Evolutionary conservation across 2,329 filamentous ascomycete genomes (phyloP).

Genomic region (Aspergillus vadensis): DNA sequence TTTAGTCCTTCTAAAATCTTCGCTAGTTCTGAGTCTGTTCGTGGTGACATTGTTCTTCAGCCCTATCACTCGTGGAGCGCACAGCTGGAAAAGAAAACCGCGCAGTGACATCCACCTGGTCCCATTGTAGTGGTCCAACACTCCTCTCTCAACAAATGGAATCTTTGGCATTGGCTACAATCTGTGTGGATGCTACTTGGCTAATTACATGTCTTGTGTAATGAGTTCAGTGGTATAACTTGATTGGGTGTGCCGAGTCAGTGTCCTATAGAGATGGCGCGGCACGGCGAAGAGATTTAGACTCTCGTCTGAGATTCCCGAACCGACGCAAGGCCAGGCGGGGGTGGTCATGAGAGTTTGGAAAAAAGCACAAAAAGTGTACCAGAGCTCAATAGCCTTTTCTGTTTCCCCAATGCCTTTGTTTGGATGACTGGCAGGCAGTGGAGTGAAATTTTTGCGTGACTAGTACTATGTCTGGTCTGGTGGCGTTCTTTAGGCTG

Average conservation of each 20-base stretch:
- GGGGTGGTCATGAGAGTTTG: not conserved
- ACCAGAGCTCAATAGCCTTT: not conserved
- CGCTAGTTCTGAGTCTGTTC: not conserved
- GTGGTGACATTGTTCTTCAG: not conserved
- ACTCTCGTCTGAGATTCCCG: not conserved
- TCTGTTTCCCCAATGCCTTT: not conserved
- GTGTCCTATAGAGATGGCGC: not conserved
- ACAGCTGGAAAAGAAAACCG: not conserved
- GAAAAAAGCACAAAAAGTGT: not conserved
- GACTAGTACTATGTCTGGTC: too few relatives aligned
- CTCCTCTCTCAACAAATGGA: not conserved
- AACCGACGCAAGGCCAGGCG: not conserved
- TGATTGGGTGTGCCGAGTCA: not conserved
- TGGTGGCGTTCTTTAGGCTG: too few relatives aligned
- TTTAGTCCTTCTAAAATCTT: not conserved
- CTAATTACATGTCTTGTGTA: not conserved
- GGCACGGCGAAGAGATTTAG: not conserved
- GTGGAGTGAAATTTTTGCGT: too few relatives aligned
- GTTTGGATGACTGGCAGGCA: not conserved
- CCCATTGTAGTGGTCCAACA: not conserved
- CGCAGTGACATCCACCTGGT: not conserved
- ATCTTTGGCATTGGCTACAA: not conserved
- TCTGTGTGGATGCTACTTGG: not conserved
- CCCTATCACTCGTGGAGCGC: not conserved
- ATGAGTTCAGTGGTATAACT: not conserved